Conservation (phyloP, 768 basidiomycete genomes). For the Glaciozyma antarctica region DNA sequence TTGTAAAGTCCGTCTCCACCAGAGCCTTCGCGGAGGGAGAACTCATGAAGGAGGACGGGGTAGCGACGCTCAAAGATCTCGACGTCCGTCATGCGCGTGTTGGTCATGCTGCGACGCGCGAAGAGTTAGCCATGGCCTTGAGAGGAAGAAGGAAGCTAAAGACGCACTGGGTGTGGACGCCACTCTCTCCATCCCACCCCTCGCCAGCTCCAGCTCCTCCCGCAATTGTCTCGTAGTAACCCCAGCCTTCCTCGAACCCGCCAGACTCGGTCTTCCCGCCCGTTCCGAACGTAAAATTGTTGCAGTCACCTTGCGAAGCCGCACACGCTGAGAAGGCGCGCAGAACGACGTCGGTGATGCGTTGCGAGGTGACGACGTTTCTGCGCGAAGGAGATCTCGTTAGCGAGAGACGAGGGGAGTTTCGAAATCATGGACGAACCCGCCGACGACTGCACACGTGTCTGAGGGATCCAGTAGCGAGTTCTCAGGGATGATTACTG, state of each 20-base stretch:
- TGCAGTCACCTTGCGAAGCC: slow-evolving; percentile 79
- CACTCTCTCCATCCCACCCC: slow-evolving; percentile 80
- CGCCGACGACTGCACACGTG: slow-evolving; percentile 84
- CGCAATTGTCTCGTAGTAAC: slow-evolving; percentile 63
- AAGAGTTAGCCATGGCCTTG: neutral
- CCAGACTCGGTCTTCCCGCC: slow-evolving; percentile 46
- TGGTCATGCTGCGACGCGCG: slow-evolving; percentile 22
- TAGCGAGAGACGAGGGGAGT: too few relatives aligned
- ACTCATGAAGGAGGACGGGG: slow-evolving; percentile 77
- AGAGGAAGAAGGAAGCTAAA: neutral
- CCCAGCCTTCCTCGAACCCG: slow-evolving; percentile 35
- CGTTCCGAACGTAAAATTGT: slow-evolving; percentile 35
- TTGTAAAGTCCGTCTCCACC: slow-evolving; percentile 39
- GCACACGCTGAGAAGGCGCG: slow-evolving; percentile 86
- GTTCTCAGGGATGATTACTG: slow-evolving; percentile 69
- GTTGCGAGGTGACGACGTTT: slow-evolving; percentile 80
- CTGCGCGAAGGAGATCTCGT: slow-evolving; percentile 34
- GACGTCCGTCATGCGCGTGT: slow-evolving; percentile 82
- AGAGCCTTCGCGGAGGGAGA: slow-evolving; percentile 39
- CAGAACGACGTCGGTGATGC: slow-evolving; percentile 89
- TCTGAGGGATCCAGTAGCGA: slow-evolving; percentile 70
- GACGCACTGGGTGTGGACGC: slow-evolving; percentile 51
- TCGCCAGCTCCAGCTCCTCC: slow-evolving; percentile 89
- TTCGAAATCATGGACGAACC: too few relatives aligned
- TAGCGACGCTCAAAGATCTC: slow-evolving; percentile 90